Conservation (phyloP, 306 rosid species). For the Vigna angularis region DNA sequence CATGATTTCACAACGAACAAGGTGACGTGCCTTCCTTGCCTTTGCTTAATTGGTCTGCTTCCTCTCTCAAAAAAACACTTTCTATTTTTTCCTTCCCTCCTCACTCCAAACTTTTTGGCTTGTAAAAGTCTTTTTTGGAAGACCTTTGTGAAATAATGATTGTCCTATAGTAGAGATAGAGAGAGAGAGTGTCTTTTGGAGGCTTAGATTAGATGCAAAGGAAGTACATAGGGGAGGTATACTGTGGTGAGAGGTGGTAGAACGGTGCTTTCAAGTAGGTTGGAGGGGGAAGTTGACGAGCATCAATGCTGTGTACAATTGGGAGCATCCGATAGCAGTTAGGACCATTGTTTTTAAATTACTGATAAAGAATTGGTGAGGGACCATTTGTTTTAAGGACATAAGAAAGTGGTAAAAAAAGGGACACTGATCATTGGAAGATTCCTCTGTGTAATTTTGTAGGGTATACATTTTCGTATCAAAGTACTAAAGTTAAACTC, state of each 20-base stretch:
- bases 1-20: conserved; percentile 52
- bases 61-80: conserved; percentile 27
- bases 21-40: not conserved
- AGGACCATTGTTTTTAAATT: conserved; percentile 41
- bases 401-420: conserved; percentile 11
- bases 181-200: conserved; percentile 29
- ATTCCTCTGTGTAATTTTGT: conserved; percentile 38
- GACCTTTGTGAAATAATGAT: conserved; percentile 34
- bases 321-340: conserved; percentile 26
- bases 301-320: conserved; percentile 41
- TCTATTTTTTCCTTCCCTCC: not conserved
- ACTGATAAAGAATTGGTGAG: conserved; percentile 28
- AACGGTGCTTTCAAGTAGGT: conserved; percentile 60
- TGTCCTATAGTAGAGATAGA: conserved; percentile 24
- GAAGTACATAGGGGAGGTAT: conserved; percentile 13
- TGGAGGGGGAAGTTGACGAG: conserved; percentile 49
- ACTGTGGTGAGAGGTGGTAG: conserved; percentile 42
- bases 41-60: conserved; percentile 9
- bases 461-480: conserved; percentile 30
- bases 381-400: conserved; percentile 45
- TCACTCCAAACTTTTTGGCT: conserved; percentile 36
- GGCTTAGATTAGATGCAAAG: conserved; percentile 47
- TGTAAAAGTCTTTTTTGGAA: conserved; percentile 29
- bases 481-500: conserved; percentile 23
- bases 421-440: conserved; percentile 41